Evolutionary conservation across 176 grass and related monocot species (phyloP).

Genomic region (Lolium multiflorum): DNA sequence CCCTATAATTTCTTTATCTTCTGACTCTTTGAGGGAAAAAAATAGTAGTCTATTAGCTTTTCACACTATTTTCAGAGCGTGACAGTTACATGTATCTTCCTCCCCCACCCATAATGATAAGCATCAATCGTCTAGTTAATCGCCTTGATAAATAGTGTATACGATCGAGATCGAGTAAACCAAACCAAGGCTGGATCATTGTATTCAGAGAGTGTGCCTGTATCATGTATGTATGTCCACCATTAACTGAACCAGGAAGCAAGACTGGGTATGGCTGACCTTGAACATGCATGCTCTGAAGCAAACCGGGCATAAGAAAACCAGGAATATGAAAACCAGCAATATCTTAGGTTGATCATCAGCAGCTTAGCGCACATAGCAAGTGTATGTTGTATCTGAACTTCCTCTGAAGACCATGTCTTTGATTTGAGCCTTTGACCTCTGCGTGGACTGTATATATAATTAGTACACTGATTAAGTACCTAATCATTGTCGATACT

Average conservation of each 20-base stretch:
- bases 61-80: background rate
- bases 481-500: background rate
- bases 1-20: background rate
- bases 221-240: background rate
- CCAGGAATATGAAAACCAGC: conserved; percentile 1
- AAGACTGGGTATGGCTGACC: conserved; percentile 12
- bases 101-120: background rate
- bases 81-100: background rate
- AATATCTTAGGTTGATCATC: background rate
- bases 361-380: background rate
- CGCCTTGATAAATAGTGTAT: background rate
- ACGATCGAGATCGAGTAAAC: background rate
- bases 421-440: conserved; percentile 5
- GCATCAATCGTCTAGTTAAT: background rate
- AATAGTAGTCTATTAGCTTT: background rate
- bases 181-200: background rate
- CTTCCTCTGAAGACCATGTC: conserved; percentile 11
- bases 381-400: conserved; percentile 25
- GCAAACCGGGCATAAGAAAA: background rate
- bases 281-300: background rate
- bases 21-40: background rate
- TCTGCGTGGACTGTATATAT: conserved; percentile 2
- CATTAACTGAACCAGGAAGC: background rate
- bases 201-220: background rate
- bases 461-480: conserved; percentile 26